Evolutionary conservation across 1,284 basidiomycete genomes (phyloP).

Genomic region (Macrocystidia cucumis): DNA sequence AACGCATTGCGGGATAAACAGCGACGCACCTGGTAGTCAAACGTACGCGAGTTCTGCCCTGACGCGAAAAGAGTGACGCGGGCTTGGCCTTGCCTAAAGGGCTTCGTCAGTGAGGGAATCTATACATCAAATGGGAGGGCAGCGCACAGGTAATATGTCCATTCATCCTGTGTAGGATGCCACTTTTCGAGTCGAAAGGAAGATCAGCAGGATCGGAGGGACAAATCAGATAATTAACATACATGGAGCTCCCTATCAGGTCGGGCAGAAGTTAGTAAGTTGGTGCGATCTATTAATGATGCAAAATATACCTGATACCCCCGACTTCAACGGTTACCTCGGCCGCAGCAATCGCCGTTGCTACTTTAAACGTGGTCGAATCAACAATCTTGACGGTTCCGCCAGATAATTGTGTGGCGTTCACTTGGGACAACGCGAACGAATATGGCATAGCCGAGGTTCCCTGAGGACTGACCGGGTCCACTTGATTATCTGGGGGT

Average conservation of each 20-base stretch:
- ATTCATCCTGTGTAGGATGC: slow-evolving; percentile 65
- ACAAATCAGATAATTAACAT: slow-evolving; percentile 5
- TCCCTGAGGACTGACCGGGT: slow-evolving; percentile 33
- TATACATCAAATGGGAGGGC: background rate
- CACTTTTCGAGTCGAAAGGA: slow-evolving; percentile 46
- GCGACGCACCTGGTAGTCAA: slow-evolving; percentile 44
- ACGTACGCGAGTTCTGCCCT: slow-evolving; percentile 49
- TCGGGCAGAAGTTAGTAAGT: too few relatives aligned
- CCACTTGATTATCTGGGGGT: slow-evolving; percentile 28
- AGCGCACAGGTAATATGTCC: slow-evolving; percentile 42
- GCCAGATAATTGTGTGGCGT: slow-evolving; percentile 33
- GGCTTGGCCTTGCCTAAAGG: slow-evolving; percentile 40
- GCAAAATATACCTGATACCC: slow-evolving; percentile 39
- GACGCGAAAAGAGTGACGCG: slow-evolving; percentile 57
- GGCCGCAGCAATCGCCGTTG: slow-evolving; percentile 47
- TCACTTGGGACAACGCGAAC: slow-evolving; percentile 41
- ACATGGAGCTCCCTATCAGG: slow-evolving; percentile 47
- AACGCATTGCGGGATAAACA: too few relatives aligned
- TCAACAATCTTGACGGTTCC: slow-evolving; percentile 59
- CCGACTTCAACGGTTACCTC: slow-evolving; percentile 52
- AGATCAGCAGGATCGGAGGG: too few relatives aligned
- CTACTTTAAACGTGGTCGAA: slow-evolving; percentile 43
- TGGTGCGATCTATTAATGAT: background rate
- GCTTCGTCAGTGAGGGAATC: slow-evolving; percentile 16
- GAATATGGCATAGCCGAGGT: slow-evolving; percentile 39